Evolutionary conservation across 1,284 basidiomycete genomes (phyloP).

Genomic region (Naganishia liquefaciens): DNA sequence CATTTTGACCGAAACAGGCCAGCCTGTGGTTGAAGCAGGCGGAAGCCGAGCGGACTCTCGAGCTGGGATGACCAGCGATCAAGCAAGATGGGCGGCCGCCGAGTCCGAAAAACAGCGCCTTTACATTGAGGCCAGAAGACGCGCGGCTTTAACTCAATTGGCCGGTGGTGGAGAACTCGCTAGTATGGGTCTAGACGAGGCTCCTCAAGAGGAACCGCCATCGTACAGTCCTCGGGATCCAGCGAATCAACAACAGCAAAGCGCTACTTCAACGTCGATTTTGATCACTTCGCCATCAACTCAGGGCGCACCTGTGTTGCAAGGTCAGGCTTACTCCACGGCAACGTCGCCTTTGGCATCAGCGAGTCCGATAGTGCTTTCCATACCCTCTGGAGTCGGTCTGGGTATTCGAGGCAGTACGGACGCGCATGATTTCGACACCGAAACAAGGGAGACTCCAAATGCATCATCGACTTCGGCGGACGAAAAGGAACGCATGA

Average conservation of each 20-base stretch:
- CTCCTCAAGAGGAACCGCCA: constrained; percentile 37
- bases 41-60: background rate
- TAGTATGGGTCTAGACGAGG: constrained; percentile 41
- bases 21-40: constrained; percentile 8
- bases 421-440: background rate
- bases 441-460: background rate
- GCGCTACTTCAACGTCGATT: background rate
- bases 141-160: constrained; percentile 59
- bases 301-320: background rate
- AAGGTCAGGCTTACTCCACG: background rate
- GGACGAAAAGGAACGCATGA: constrained; percentile 50
- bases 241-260: constrained; percentile 3
- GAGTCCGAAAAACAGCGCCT: constrained; percentile 57
- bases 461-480: background rate
- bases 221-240: constrained; percentile 40
- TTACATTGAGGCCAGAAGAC: constrained; percentile 65
- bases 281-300: constrained; percentile 3
- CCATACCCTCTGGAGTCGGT: background rate
- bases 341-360: background rate
- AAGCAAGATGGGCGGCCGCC: constrained; percentile 39
- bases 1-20: constrained; percentile 14
- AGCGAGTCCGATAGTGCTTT: background rate
- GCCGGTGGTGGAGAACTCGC: constrained; percentile 42
- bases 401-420: background rate
- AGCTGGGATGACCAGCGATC: background rate